Conservation (phyloP, 768 basidiomycete species). For the Psilocybe cyanescens region DNA sequence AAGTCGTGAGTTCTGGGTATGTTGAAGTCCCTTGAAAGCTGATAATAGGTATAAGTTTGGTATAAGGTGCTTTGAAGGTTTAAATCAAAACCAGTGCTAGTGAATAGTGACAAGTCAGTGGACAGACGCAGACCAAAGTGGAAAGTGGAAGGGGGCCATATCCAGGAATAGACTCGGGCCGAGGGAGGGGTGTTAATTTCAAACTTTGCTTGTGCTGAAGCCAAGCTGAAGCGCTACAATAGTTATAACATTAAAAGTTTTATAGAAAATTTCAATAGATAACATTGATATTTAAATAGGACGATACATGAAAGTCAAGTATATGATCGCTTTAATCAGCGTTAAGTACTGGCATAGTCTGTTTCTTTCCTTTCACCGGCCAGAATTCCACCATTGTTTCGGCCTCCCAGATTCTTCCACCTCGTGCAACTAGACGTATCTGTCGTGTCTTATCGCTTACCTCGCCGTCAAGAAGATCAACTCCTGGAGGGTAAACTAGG, state of each 20-base stretch:
- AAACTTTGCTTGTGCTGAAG: too few species aligned
- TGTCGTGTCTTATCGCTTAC: slow-evolving; percentile 52
- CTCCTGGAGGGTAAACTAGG: slow-evolving; percentile 62
- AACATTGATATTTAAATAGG: too few species aligned
- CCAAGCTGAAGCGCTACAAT: not conserved
- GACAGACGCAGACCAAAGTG: not conserved
- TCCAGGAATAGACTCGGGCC: not conserved
- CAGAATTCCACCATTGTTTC: slow-evolving; percentile 69
- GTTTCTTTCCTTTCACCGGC: slow-evolving; percentile 65
- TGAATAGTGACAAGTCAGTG: too few species aligned
- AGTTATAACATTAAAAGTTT: too few species aligned
- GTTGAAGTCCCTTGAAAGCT: too few species aligned
- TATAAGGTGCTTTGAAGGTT: not conserved
- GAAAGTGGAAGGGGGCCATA: not conserved
- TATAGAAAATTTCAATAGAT: too few species aligned
- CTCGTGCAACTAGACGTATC: slow-evolving; percentile 60
- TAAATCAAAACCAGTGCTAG: too few species aligned
- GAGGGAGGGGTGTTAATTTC: not conserved
- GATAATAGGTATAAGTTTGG: not conserved
- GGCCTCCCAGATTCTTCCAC: slow-evolving; percentile 75
- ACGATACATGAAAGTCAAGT: too few species aligned
- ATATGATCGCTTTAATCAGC: slow-evolving; percentile 33
- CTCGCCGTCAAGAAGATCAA: slow-evolving; percentile 59
- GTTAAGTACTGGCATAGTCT: slow-evolving; percentile 63
- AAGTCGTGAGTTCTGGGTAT: too few species aligned